Percentiles rank a stretch among this genome's conserved stretches.
Evolutionary conservation across 768 basidiomycete genomes (phyloP).

Genomic region (Pleurotus salmoneostramineus): DNA sequence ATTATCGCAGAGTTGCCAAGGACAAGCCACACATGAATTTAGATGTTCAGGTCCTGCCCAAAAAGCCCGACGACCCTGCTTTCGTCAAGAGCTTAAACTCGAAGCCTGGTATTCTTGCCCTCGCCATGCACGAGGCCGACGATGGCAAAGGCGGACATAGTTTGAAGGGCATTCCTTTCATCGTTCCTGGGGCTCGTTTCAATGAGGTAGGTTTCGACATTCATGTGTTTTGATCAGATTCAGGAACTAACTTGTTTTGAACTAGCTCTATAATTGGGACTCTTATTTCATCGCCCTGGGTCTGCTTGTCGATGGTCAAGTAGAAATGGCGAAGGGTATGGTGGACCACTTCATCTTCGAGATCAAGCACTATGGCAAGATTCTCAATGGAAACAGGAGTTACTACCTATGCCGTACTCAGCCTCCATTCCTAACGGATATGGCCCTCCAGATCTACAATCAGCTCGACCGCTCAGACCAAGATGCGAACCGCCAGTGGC

Average conservation of each 20-base stretch:
- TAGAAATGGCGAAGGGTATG: slow-evolving; percentile 95
- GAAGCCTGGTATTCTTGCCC: slow-evolving; percentile 89
- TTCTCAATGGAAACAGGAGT: slow-evolving; percentile 93
- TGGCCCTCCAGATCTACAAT: slow-evolving; percentile 97
- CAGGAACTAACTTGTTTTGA: slow-evolving; percentile 5
- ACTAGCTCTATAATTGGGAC: slow-evolving; percentile 90
- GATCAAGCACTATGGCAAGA: slow-evolving; percentile 97
- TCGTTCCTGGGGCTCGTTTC: slow-evolving; percentile 94
- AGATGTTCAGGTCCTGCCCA: slow-evolving; percentile 87
- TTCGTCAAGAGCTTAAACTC: slow-evolving; percentile 93
- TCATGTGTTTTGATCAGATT: slow-evolving; percentile 4
- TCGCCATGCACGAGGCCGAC: slow-evolving; percentile 92
- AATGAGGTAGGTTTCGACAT: slow-evolving; percentile 63
- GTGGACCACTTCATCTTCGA: slow-evolving; percentile 99
- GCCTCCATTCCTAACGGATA: slow-evolving; percentile 97
- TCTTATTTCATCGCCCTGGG: slow-evolving; percentile 94
- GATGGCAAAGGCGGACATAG: slow-evolving; percentile 76
- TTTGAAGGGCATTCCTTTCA: slow-evolving; percentile 92
- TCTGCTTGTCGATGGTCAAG: slow-evolving; percentile 90
- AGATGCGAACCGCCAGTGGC: slow-evolving; percentile 81
- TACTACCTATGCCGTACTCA: slow-evolving; percentile 95
- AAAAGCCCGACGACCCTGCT: slow-evolving; percentile 78
- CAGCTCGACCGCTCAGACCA: slow-evolving; percentile 85
- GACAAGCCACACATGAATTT: slow-evolving; percentile 94
- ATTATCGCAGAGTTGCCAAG: slow-evolving; percentile 86